Evolutionary conservation across 176 grass and related monocot genomes (phyloP), one percentile per base, ranked within the genome.

Genomic region (Aegilops sharonensis): DNA sequence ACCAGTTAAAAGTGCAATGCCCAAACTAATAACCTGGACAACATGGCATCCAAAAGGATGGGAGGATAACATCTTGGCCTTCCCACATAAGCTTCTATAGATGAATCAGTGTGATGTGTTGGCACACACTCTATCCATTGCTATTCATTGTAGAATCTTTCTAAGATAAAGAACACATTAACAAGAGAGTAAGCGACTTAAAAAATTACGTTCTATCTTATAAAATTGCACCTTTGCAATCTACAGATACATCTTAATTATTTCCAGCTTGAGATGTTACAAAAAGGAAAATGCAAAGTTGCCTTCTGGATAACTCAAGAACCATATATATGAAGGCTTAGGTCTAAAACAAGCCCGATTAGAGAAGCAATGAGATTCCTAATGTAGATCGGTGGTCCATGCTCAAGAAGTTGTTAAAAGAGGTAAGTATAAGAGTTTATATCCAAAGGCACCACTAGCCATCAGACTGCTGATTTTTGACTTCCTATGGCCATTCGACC

Each of bases 281-380:
- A 71, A 71, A 63, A 64, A 12, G 56, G 4, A 61, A 0, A 11
- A n/a, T 80, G 52, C 57, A 45, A 27, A 50, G 8, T 68, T 86
- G 89, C 93, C 86, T 88, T 95, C 24, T 92, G 88, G 21, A 95
- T 83, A 52, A 95, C 93, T 68, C 70, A 18, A 67, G 69, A 82
- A 1, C 93, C 88, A 15, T 85, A 86, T 61, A 68, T 66, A n/a
- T 95, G 79, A 78, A 87, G 69, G 36, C 88, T 78, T 31, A 90
- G 68, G 3, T 20, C 15, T n/a, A 95, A 43, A 39, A 90, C 86
- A 75, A 74, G 11, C 48, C 85, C 83, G 67, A 24, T 57, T 25
- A 95, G 88, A 61, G 54, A 6, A 21, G 67, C 40, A 11, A 89
- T 84, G 77, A 90, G 54, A 67, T 88, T 60, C 56, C 90, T 86